Percentiles rank a stretch among this genome's conserved stretches.
Evolutionary conservation across 371 early-diverging fungal genomes (phyloP).

Genomic region (Apophysomyces elegans): DNA sequence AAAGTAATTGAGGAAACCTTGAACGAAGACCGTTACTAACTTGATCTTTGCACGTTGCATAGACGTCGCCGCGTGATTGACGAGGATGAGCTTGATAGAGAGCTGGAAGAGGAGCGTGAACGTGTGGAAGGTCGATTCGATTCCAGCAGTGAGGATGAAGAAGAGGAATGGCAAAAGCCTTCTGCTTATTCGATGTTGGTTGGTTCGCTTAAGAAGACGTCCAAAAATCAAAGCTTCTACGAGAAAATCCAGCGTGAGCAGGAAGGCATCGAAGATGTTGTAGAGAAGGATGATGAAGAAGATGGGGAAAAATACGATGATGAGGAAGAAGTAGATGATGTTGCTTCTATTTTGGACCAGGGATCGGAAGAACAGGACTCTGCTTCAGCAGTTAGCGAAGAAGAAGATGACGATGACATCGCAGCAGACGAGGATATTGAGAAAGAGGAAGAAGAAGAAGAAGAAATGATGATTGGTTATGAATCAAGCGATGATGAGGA

Average conservation of each 20-base stretch:
- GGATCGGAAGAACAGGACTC: conserved; percentile 22
- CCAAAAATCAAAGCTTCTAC: conserved; percentile 50
- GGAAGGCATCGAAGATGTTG: conserved; percentile 41
- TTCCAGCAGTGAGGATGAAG: conserved; percentile 34
- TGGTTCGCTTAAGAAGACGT: conserved; percentile 49
- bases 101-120: conserved; percentile 43
- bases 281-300: conserved; percentile 15
- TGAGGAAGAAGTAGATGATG: conserved; percentile 30
- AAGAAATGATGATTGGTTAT: conserved; percentile 30
- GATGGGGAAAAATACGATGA: conserved; percentile 40
- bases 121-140: conserved; percentile 43
- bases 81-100: conserved; percentile 57
- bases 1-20: background rate
- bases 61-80: conserved; percentile 49
- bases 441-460: conserved; percentile 28
- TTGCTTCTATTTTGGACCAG: conserved; percentile 16
- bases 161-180: conserved; percentile 47
- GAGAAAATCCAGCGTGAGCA: conserved; percentile 47
- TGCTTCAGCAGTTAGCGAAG: too few species aligned
- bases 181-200: conserved; percentile 51
- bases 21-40: background rate
- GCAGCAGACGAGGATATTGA: conserved; percentile 7
- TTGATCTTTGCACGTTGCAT: background rate
- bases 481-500: conserved; percentile 48
- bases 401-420: conserved; percentile 11